Evolutionary conservation across 192 early-diverging fungal genomes (phyloP).

Genomic region (Podila horticola): DNA sequence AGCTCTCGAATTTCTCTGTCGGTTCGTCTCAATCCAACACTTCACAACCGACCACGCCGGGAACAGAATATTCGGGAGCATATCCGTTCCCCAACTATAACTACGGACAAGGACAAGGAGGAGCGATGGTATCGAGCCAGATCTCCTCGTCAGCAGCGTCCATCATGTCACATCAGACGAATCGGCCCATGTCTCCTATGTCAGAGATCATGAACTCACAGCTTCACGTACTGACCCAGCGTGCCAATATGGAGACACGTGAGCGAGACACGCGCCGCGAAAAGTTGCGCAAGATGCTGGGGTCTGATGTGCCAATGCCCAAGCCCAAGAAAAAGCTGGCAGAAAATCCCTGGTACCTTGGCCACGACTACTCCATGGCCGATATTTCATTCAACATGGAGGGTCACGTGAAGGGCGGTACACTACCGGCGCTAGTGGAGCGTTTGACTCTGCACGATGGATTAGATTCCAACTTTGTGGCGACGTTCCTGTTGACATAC

Average conservation of each 20-base stretch:
- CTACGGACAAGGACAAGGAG: background rate
- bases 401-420: constrained; percentile 92
- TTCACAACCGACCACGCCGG: constrained; percentile 8
- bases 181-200: no score
- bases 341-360: constrained; percentile 78
- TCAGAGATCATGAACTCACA: no score
- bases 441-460: constrained; percentile 93
- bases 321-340: constrained; percentile 12
- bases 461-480: constrained; percentile 84
- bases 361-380: constrained; percentile 75
- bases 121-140: background rate
- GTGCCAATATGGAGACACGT: background rate
- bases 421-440: constrained; percentile 85
- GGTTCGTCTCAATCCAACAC: constrained; percentile 20
- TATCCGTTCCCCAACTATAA: constrained; percentile 9
- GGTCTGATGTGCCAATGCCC: constrained; percentile 55
- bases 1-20: constrained; percentile 26
- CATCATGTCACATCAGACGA: no score
- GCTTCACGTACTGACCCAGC: no score
- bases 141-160: background rate
- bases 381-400: constrained; percentile 90
- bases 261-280: constrained; percentile 10
- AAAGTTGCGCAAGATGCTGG: constrained; percentile 69
- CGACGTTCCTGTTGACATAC: constrained; percentile 94
- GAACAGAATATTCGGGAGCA: constrained; percentile 18